Evolutionary conservation across 2,329 filamentous ascomycete genomes (phyloP), one percentile per base, ranked within the genome.

Genomic region (Tolypocladium nubicola): DNA sequence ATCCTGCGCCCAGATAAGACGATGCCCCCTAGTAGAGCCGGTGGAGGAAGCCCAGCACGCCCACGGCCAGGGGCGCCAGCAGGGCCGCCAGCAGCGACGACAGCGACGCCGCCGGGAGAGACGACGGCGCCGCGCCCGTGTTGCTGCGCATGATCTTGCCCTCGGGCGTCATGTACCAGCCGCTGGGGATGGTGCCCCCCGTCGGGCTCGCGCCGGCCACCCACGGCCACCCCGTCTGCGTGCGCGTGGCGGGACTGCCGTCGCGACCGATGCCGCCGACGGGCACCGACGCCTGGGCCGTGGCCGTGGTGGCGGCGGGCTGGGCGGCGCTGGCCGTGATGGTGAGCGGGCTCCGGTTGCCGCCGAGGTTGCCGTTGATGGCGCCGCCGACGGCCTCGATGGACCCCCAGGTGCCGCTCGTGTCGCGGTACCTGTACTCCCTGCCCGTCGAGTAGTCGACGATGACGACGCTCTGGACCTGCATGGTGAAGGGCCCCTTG

Each of bases 361-460:
- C 80, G 61, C 79, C 79, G 64, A 81, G 79, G 58, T 83, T 88
- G 37, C 82, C 83, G 70, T 90, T 90, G 70, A 97, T 77, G 62
- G 77, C 72, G 60, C 94, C 94, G 62, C 85, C 91, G n/a, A 87
- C 81, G 56, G 93, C 85, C 64, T 82, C 74, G 71, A 99, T 97
- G 53, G 89, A 93, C 62, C 83, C 68, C 89, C 90, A 96, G 26
- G 78, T 82, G 53, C 94, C 94, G 53, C 81, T 86, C 41, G 79
- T 82, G 70, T 94, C 89, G 63, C 82, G 82, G 75, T 97, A 99
- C 58, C 76, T 78, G 78, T 99, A 99, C 61, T 87, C 77, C 21
- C 81, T 86, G 56, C 94, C 94, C 1, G 92, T 97, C 26, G 92
- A 97, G 76, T 97, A 99, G 76, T 99, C 94, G 55, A 86, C 86